Base-by-base conservation (phyloP, 2,329 filamentous ascomycete genomes). In the Colletotrichum sp. region DNA sequence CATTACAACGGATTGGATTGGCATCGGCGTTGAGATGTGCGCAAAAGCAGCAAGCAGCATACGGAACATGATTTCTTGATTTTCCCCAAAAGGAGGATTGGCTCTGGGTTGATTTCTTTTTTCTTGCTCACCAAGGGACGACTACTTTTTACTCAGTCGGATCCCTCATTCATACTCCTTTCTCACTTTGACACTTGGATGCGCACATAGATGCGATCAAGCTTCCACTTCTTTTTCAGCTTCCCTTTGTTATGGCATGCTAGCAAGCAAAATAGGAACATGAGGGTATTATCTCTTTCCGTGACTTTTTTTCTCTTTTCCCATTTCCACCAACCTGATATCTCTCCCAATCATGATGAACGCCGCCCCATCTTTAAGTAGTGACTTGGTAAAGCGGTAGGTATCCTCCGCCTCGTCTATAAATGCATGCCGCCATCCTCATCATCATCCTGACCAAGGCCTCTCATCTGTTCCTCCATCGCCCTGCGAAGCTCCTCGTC, bases 391-490 rank as follows among this genome's bases (percentile, higher is more conserved):
- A 16, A 18, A 28, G 7, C 21, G 7, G n/a, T 21, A 26, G 15
- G 32, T 15, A 10, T 32, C 65, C 13, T 13, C 6, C 13, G n/a
- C 15, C 30, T 55, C 30, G 16, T 52, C 87, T 81, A 94, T 61
- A 94, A 83, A 84, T 94, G 91, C 86, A 94, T 86, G 2, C 93
- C 92, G 24, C 88, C 80, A 15, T 81, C 85, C 10, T 88, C 87
- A 26, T 86, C 87, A 8, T 86, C 87, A 4, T 87, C 87, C 6
- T 83, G 83, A 15, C 81, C 85, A 28, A 88, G 80, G 8, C 84
- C 79, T 62, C 87, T 85, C 83, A 93, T 85, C 68, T 89, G 89
- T 78, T 89, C 89, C 79, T 91, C 88, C 75, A 94, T 80, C 66
- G 87, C 87, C 76, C 87, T 83, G 71, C 90, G 85, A 70, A 94